Percentiles rank a stretch among this genome's conserved stretches.
phyloP scores from a whole-genome alignment of 2,329 filamentous ascomycete genomes.

The Ophiostoma perfectum region DNA sequence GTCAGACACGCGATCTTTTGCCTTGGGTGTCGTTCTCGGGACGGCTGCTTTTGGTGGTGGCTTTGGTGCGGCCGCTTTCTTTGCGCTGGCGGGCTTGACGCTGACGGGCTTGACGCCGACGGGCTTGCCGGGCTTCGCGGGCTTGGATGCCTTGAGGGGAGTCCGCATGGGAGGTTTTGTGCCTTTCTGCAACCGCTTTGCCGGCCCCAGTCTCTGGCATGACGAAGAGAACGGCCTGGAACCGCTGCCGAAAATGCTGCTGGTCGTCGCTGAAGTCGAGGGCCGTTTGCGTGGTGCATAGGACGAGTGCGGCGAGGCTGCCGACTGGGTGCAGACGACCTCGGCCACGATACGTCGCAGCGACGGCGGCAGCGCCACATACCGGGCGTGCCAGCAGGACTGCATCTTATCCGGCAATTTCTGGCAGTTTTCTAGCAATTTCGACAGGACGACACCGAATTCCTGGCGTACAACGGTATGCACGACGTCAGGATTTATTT shows the following conservation, averaged over 20 bases:
- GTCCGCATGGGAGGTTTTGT: conserved; percentile 11
- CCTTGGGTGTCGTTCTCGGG: not conserved
- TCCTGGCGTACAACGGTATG: not conserved
- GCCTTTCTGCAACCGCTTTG: not conserved
- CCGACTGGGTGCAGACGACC: conserved; percentile 17
- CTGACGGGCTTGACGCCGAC: no score
- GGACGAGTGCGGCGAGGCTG: not conserved
- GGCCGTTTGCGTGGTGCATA: conserved; percentile 5
- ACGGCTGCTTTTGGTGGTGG: not conserved
- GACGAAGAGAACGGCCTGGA: conserved; percentile 9
- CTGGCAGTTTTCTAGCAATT: not conserved
- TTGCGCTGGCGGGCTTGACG: not conserved
- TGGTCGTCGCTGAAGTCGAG: not conserved
- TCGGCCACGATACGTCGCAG: conserved; percentile 24
- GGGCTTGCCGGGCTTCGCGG: not conserved
- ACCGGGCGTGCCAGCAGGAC: conserved; percentile 16
- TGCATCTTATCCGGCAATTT: not conserved
- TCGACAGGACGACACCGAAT: not conserved
- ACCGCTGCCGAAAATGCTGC: not conserved
- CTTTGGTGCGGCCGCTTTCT: not conserved
- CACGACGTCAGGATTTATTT: not conserved
- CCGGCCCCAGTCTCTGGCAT: not conserved
- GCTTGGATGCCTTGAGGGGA: conserved; percentile 1
- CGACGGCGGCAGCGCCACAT: conserved; percentile 28
- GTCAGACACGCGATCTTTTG: conserved; percentile 3